A percentile compares a stretch with the other conserved stretches of the same genome.
Conservation (phyloP, 768 basidiomycete genomes). For the Leccinellum rugosiceps region DNA sequence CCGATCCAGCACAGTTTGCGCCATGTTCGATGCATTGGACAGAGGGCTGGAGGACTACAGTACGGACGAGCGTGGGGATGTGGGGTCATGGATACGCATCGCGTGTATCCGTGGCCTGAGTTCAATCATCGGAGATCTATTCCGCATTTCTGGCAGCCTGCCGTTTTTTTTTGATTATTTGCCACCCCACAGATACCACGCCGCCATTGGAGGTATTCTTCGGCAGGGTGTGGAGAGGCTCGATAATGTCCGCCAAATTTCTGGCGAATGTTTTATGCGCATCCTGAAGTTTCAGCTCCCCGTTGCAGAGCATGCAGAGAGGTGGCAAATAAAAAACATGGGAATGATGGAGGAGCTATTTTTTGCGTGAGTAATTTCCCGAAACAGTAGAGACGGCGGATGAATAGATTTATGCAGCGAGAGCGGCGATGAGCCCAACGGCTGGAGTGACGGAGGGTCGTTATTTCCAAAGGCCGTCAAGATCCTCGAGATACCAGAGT, state of each 20-base stretch:
- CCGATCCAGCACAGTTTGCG: conserved; percentile 40
- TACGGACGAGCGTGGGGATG: conserved; percentile 91
- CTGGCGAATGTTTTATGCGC: conserved; percentile 57
- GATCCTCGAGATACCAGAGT: conserved; percentile 59
- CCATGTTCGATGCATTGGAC: conserved; percentile 55
- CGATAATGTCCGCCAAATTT: conserved; percentile 83
- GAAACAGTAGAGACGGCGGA: background rate
- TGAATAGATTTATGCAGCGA: conserved; percentile 27
- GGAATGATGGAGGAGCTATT: conserved; percentile 53
- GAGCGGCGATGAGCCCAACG: conserved; percentile 25
- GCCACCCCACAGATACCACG: conserved; percentile 54
- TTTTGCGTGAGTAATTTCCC: conserved; percentile 37
- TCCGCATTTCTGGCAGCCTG: conserved; percentile 41
- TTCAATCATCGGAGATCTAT: conserved; percentile 48
- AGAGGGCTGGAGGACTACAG: conserved; percentile 87
- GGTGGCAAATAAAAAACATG: conserved; percentile 53
- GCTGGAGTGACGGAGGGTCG: conserved; percentile 74
- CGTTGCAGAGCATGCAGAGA: conserved; percentile 33
- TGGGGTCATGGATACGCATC: conserved; percentile 93
- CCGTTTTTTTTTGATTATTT: conserved; percentile 56
- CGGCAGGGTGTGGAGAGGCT: conserved; percentile 91
- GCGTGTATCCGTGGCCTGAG: conserved; percentile 69
- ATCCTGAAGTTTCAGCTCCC: conserved; percentile 51
- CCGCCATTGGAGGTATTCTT: conserved; percentile 61
- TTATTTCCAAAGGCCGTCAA: conserved; percentile 72